A percentile compares a stretch with the other conserved stretches of the same genome.
phyloP scores from a whole-genome alignment of 2,329 filamentous ascomycete genomes.

The Colletotrichum sp. region DNA sequence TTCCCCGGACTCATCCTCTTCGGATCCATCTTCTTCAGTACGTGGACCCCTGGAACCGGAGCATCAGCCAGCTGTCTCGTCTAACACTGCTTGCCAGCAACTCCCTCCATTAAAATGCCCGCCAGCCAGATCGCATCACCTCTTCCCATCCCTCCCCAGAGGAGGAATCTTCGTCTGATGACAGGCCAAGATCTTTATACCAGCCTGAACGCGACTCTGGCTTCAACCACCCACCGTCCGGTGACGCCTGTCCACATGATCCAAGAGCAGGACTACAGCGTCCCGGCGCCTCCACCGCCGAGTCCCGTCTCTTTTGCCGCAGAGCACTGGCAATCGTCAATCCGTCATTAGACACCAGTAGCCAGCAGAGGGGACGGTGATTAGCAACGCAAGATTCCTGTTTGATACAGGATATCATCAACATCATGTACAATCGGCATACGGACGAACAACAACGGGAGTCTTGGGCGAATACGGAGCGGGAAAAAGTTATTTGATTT shows the following conservation, averaged over 20 bases:
- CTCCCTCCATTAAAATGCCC: constrained; percentile 41
- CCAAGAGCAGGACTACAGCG: constrained; percentile 64
- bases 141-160: constrained; percentile 51
- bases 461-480: constrained; percentile 9
- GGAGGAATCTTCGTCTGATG: constrained; percentile 48
- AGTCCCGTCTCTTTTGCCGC: constrained; percentile 66
- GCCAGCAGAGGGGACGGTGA: background rate
- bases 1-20: background rate
- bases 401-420: background rate
- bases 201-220: constrained; percentile 57
- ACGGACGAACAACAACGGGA: background rate
- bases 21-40: background rate
- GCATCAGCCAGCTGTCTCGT: background rate
- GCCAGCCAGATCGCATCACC: constrained; percentile 48
- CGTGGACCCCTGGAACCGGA: background rate
- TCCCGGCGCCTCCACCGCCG: constrained; percentile 69
- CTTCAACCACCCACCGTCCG: constrained; percentile 47
- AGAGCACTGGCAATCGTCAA: constrained; percentile 56
- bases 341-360: constrained; percentile 29
- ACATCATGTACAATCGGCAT: constrained; percentile 17
- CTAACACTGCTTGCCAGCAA: background rate
- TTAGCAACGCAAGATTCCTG: background rate
- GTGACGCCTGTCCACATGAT: constrained; percentile 55
- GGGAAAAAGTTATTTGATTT: constrained; percentile 8
- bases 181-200: constrained; percentile 58